Percentiles rank a stretch among this genome's conserved stretches.
Evolutionary conservation across 116 monocot species (phyloP).

Genomic region (Posidonia oceanica): DNA sequence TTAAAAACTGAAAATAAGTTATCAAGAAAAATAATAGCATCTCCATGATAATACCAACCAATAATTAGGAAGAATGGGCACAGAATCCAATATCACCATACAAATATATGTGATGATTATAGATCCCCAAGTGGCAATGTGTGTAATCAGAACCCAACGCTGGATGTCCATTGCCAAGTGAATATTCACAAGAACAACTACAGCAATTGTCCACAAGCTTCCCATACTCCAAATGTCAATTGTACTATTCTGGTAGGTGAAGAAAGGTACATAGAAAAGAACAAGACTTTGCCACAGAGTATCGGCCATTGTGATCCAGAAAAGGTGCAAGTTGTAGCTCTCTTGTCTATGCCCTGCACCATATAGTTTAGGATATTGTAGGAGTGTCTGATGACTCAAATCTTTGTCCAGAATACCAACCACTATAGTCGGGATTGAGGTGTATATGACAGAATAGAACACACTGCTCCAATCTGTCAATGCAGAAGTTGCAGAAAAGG

Average conservation of each 20-base stretch:
- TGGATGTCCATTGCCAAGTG: constrained; percentile 76
- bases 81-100: constrained; percentile 78
- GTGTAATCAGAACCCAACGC: constrained; percentile 79
- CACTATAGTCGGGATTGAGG: constrained; percentile 77
- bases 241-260: constrained; percentile 53
- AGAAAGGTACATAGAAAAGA: constrained; percentile 66
- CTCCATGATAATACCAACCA: constrained; percentile 35
- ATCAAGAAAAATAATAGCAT: constrained; percentile 2
- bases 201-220: constrained; percentile 56
- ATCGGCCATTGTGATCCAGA: constrained; percentile 68
- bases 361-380: constrained; percentile 80
- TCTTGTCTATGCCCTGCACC: constrained; percentile 84
- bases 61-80: constrained; percentile 80
- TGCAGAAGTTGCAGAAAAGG: constrained; percentile 65
- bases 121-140: constrained; percentile 72
- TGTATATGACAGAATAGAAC: constrained; percentile 76
- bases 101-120: constrained; percentile 62
- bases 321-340: constrained; percentile 73
- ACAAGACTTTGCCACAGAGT: constrained; percentile 77
- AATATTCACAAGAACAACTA: constrained; percentile 80
- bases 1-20: neutral
- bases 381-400: constrained; percentile 68
- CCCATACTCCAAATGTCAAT: constrained; percentile 62
- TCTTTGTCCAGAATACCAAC: constrained; percentile 91
- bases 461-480: constrained; percentile 89